These are phyloP conservation scores for Phaeosphaeriaceae sp. DNA, from an alignment of 2,329 filamentous ascomycete genomes.

Conservation along the genomic window DNA sequence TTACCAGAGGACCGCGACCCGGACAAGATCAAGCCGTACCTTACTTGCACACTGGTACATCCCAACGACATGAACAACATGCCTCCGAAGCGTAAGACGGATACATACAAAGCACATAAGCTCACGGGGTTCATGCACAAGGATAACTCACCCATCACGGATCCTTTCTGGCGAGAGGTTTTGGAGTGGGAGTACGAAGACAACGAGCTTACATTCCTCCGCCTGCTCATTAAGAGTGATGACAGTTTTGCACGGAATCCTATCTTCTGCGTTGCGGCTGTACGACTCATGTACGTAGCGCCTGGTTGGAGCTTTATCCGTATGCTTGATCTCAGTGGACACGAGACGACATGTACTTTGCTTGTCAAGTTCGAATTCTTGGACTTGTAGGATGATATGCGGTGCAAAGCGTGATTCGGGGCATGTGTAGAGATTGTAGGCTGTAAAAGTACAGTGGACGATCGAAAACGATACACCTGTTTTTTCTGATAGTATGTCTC, in stretches of 20 bases:
- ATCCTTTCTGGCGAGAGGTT: slow-evolving; percentile 71
- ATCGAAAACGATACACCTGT: too few relatives aligned
- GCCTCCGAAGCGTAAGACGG: slow-evolving; percentile 68
- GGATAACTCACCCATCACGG: slow-evolving; percentile 65
- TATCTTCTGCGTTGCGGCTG: slow-evolving; percentile 65
- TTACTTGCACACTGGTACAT: slow-evolving; percentile 70
- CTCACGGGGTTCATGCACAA: slow-evolving; percentile 62
- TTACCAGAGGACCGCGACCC: slow-evolving; percentile 56
- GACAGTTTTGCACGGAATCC: slow-evolving; percentile 69
- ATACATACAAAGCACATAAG: slow-evolving; percentile 66
- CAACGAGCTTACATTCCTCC: slow-evolving; percentile 69
- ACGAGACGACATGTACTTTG: slow-evolving; percentile 68
- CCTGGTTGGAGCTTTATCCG: slow-evolving; percentile 69
- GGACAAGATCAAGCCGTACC: slow-evolving; percentile 66
- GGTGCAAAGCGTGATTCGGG: neutral
- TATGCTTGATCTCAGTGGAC: slow-evolving; percentile 69
- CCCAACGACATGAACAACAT: slow-evolving; percentile 59
- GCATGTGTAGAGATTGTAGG: too few relatives aligned
- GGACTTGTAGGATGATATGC: slow-evolving; percentile 19
- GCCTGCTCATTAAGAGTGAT: slow-evolving; percentile 72
- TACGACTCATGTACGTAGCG: slow-evolving; percentile 64
- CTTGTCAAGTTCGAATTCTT: slow-evolving; percentile 67
- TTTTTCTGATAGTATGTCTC: too few relatives aligned
- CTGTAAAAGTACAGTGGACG: too few relatives aligned
- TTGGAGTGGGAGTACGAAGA: slow-evolving; percentile 74